These are phyloP conservation scores for Epichloe hybrida DNA, from an alignment of 2,329 filamentous ascomycete genomes.

Conservation along the genomic window DNA sequence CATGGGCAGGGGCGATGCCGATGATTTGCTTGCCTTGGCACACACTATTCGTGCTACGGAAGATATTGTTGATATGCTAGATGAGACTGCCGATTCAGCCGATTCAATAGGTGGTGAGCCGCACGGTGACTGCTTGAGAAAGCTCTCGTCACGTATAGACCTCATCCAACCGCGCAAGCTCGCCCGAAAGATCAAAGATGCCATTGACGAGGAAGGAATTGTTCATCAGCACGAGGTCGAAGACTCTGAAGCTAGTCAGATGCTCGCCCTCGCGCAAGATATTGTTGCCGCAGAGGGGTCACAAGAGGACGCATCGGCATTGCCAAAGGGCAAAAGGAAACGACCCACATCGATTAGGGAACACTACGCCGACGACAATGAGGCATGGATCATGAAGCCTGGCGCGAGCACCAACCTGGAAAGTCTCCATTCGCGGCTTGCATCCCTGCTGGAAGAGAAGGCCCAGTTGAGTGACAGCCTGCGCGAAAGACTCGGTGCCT, in stretches of 20 bases:
- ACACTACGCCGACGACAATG: constrained; percentile 45
- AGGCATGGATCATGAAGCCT: constrained; percentile 52
- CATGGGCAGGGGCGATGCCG: constrained; percentile 77
- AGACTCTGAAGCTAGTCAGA: constrained; percentile 55
- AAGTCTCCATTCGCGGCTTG: constrained; percentile 55
- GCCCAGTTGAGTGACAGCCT: constrained; percentile 44
- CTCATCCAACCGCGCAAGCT: constrained; percentile 55
- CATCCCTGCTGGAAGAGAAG: constrained; percentile 47
- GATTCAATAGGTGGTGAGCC: constrained; percentile 4
- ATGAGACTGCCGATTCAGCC: constrained; percentile 9
- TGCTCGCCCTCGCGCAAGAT: constrained; percentile 60
- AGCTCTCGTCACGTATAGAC: constrained; percentile 44
- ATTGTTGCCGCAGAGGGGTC: constrained; percentile 54
- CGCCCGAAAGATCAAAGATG: constrained; percentile 54
- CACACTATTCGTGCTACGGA: constrained; percentile 66
- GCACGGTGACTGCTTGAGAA: constrained; percentile 23
- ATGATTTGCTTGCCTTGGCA: constrained; percentile 75
- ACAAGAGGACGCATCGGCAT: constrained; percentile 36
- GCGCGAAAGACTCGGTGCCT: constrained; percentile 44
- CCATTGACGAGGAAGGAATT: constrained; percentile 91
- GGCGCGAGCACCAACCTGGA: constrained; percentile 53
- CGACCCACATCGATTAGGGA: constrained; percentile 35
- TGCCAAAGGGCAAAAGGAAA: constrained; percentile 42
- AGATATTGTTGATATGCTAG: constrained; percentile 43
- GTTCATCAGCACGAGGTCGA: constrained; percentile 65